phyloP scores from a whole-genome alignment of 202 grass and related monocot species.

The Schoenoplectus tabernaemontani region DNA sequence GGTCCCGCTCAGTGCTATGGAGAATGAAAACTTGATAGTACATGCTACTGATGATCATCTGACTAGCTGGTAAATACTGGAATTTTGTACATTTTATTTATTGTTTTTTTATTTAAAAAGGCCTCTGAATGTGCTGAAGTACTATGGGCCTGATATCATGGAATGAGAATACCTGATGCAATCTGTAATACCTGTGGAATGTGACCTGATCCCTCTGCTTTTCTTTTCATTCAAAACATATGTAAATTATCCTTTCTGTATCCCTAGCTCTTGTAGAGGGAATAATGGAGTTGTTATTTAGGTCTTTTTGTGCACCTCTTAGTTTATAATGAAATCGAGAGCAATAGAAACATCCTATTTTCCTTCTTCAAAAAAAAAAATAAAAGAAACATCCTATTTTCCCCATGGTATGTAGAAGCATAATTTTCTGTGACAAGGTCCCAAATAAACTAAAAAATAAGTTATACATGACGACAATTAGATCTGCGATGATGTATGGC shows the following conservation, averaged over 20 bases:
- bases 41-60: slow-evolving; percentile 55
- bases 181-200: neutral
- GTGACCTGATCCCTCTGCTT: neutral
- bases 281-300: neutral
- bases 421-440: too few relatives aligned
- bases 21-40: slow-evolving; percentile 74
- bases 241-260: neutral
- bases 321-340: neutral
- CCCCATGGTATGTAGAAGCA: neutral
- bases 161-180: neutral
- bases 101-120: neutral
- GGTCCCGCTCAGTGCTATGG: slow-evolving; percentile 80
- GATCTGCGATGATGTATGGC: too few relatives aligned
- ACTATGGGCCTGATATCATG: neutral
- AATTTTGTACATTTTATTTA: neutral
- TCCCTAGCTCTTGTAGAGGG: neutral
- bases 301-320: neutral
- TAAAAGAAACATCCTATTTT: neutral
- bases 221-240: neutral
- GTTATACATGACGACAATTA: too few relatives aligned
- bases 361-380: too few relatives aligned
- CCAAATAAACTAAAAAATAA: too few relatives aligned
- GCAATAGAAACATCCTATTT: too few relatives aligned
- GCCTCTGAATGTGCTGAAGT: neutral
- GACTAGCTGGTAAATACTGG: slow-evolving; percentile 53